Base-by-base conservation (phyloP, 129 eudicot genomes). In the Helichrysum umbraculigerum region DNA sequence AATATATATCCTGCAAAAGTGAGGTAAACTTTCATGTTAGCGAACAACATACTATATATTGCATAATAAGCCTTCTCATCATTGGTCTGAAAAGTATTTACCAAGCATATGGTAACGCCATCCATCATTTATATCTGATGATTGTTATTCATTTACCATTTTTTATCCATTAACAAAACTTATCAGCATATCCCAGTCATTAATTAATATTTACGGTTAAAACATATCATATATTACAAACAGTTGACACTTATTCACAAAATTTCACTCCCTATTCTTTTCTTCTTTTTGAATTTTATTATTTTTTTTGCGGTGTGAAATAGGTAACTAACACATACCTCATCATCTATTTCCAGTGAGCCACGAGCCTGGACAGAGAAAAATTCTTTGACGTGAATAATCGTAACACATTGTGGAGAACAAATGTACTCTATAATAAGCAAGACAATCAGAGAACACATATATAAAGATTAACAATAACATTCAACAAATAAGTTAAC, bases 311-410 rank as follows among this genome's bases (percentile, higher is more conserved):
- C 12, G 28, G 66, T 60, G 66, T 60, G 66, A 60, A 60, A 22
- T 9, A 60, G 14, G 66, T 60, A 4, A 25, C 25, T 44, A 44
- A 11, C 16, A 3, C 52, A 44, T 44, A 93, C 98, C 98, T 93
- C 98, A 21, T 93, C 97, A 73, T 90, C 98, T 58, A 92, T 88
- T 56, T 90, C 96, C 71, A 88, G 83, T 57, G 97, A 93, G 68
- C 89, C 98, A 52, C 86, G 98, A 77, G 80, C 87, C 98, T 93
- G 87, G 77, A 90, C 21, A 76, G 39, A 82, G 29, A 39, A 11
- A 51, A 66, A 76, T 3, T 4, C 1, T 10, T 65, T 11, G 15
- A 44, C 52, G 7, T 44, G 52, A 44, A 44, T 44, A 44, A 44
- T 44, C 52, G 10, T 44, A 44, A 44, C 5, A 1, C 52, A 44